Conservation (phyloP, 116 monocot genomes). For the Cymodocea nodosa region DNA sequence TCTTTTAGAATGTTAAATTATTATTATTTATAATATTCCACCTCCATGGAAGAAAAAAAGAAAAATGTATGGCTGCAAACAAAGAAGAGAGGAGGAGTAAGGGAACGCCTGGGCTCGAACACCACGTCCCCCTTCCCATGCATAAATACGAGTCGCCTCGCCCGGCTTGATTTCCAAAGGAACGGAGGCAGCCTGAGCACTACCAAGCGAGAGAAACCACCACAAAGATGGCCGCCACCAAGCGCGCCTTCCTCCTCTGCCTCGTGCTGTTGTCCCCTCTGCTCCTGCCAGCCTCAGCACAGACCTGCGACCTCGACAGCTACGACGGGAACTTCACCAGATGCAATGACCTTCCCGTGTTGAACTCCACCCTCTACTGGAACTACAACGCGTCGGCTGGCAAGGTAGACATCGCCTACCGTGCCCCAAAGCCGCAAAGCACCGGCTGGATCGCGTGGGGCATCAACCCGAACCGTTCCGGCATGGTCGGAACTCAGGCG, state of each 20-base stretch:
- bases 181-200: no score
- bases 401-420: slow-evolving; percentile 42
- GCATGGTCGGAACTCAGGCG: slow-evolving; percentile 46
- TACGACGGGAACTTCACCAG: slow-evolving; percentile 20
- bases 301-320: slow-evolving; percentile 18
- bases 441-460: slow-evolving; percentile 50
- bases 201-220: background rate
- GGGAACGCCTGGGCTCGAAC: no score
- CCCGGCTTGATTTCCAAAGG: no score
- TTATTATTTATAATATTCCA: no score
- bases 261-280: background rate
- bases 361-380: slow-evolving; percentile 48
- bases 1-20: no score
- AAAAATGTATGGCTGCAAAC: no score
- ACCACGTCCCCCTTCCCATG: no score
- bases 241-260: background rate
- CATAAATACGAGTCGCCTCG: no score
- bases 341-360: slow-evolving; percentile 36
- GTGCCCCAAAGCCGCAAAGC: slow-evolving; percentile 15
- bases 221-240: background rate
- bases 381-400: slow-evolving; percentile 30
- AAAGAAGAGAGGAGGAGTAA: no score
- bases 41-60: no score
- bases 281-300: slow-evolving; percentile 7
- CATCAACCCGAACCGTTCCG: slow-evolving; percentile 29